phyloP scores from a whole-genome alignment of 2,329 filamentous ascomycete genomes.

The Helotiales sp. region DNA sequence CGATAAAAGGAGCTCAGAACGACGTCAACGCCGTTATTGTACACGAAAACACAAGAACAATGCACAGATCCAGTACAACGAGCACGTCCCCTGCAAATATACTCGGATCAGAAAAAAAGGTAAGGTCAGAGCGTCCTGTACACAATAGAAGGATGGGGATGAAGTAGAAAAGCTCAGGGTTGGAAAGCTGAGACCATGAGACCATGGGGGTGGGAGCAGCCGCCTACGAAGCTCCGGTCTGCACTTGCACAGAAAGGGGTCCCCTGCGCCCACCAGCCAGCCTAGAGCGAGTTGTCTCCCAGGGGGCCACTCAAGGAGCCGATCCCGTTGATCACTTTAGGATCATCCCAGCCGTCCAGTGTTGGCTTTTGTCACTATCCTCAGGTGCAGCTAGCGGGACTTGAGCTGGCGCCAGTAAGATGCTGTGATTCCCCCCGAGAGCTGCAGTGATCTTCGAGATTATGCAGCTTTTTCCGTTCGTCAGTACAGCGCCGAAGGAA shows the following conservation, averaged over 20 bases:
- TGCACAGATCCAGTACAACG: neutral
- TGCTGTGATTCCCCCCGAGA: neutral
- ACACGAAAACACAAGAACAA: neutral
- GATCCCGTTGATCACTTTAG: neutral
- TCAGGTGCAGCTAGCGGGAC: neutral
- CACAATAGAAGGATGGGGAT: neutral
- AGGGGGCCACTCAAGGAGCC: neutral
- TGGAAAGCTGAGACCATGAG: neutral
- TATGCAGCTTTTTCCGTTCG: too few relatives aligned
- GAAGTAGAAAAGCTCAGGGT: neutral
- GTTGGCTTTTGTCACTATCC: neutral
- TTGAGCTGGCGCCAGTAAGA: too few relatives aligned
- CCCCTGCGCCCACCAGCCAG: neutral
- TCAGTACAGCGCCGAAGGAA: too few relatives aligned
- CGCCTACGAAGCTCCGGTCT: neutral
- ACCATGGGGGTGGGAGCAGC: neutral
- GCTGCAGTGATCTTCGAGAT: too few relatives aligned
- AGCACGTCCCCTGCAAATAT: neutral
- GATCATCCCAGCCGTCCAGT: neutral
- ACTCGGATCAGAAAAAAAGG: neutral
- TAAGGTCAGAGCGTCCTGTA: neutral
- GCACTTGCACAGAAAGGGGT: neutral
- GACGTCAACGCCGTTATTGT: neutral
- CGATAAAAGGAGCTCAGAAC: neutral
- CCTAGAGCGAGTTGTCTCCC: neutral